Evolutionary conservation across 306 rosid species (phyloP), one percentile per base, ranked within the genome.

Genomic region (Acmispon strigosus): DNA sequence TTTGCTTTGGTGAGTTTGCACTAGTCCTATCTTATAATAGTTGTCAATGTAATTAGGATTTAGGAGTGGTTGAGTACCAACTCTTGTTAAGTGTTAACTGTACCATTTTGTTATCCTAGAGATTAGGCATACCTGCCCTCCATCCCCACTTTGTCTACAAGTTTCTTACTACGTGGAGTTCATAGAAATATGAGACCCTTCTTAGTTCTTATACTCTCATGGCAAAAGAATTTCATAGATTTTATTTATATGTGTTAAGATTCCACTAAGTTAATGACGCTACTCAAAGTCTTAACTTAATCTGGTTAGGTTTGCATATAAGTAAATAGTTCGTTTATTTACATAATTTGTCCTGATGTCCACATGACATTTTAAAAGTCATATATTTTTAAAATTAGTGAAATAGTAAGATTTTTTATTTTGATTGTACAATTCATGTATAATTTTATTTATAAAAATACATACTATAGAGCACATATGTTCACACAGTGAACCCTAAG

Each of bases 51-150:
- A 8, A 32, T 27, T 27, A 3, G n/a, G 47, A 19, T 10, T 19
- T 1, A 24, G 67, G 63, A 55, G 81, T 79, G 74, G 76, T 52
- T 78, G 27, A 66, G 67, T 59, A 77, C 79, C 72, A 75, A 75
- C 78, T 37, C 61, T 39, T 62, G 19, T 60, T 66, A 65, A 66
- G 24, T 62, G 19, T 59, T 66, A 65, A 66, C 81, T 70, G 72
- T 44, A 37, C 81, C 81, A 74, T 64, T 70, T 73, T 65, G 72
- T 64, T 59, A 18, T 74, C 62, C 5, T 34, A 51, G 72, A 49
- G 73, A 75, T 82, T 82, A 82, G 86, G 86, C 86, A 75, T 77
- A 82, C 81, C 81, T 75, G 69, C 83, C 54, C 49, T 70, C 27
- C 27, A 1, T 45, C 64, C 16, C 44, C 27, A 37, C 62, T 52